These are phyloP conservation scores for Cercis canadensis DNA, from an alignment of 306 rosid species.

Conservation along the genomic window DNA sequence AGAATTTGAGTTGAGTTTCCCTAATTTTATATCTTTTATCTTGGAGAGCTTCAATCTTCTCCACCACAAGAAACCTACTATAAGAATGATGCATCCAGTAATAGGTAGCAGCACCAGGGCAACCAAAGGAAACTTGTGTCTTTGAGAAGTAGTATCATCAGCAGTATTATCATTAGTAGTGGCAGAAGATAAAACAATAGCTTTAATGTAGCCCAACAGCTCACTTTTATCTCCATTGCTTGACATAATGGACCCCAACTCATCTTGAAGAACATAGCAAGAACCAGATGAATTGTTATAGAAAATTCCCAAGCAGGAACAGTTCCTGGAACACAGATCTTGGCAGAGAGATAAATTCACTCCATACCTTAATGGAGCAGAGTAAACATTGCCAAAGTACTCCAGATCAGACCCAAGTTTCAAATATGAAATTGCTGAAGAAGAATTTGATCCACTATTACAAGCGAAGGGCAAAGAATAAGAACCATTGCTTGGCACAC, in stretches of 20 bases:
- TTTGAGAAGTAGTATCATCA: slow-evolving; percentile 23
- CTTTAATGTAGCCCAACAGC: slow-evolving; percentile 69
- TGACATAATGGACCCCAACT: slow-evolving; percentile 66
- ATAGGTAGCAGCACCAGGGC: slow-evolving; percentile 72
- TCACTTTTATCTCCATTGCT: slow-evolving; percentile 36
- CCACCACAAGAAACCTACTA: slow-evolving; percentile 61
- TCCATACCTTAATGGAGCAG: slow-evolving; percentile 48
- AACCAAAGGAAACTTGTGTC: slow-evolving; percentile 53
- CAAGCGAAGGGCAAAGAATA: slow-evolving; percentile 64
- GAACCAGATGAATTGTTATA: slow-evolving; percentile 64
- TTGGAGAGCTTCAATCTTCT: slow-evolving; percentile 53
- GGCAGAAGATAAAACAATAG: slow-evolving; percentile 32
- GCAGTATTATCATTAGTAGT: background rate
- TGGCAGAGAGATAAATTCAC: slow-evolving; percentile 63
- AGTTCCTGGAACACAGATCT: slow-evolving; percentile 65
- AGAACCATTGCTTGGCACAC: slow-evolving; percentile 67
- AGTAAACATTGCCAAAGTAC: slow-evolving; percentile 62
- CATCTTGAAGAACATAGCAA: slow-evolving; percentile 65
- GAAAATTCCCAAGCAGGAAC: slow-evolving; percentile 85
- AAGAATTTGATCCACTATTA: slow-evolving; percentile 46
- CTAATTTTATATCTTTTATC: slow-evolving; percentile 49
- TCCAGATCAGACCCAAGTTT: slow-evolving; percentile 56
- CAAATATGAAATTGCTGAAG: slow-evolving; percentile 61
- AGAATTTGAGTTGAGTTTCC: slow-evolving; percentile 51
- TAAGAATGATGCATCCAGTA: slow-evolving; percentile 49